Percentiles rank a stretch among this genome's conserved stretches.
Conservation (phyloP, 306 rosid genomes). For the Myrica gale region DNA sequence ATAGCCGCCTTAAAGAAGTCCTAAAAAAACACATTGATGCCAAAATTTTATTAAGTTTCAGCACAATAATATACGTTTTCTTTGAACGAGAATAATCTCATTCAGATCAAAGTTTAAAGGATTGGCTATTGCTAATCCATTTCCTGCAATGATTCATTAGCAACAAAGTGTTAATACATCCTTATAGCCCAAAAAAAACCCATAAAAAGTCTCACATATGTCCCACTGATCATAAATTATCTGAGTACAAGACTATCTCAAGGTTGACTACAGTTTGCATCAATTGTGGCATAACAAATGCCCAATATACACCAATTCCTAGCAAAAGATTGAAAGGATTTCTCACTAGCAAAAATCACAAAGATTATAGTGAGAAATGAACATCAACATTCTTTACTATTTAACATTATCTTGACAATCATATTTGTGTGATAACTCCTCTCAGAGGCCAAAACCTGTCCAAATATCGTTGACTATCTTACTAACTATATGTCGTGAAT, state of each 20-base stretch:
- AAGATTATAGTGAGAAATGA: neutral
- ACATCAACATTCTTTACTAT: neutral
- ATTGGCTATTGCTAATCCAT: neutral
- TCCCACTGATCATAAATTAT: neutral
- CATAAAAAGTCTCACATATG: neutral
- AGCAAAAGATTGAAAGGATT: neutral
- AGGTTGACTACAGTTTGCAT: neutral
- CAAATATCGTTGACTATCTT: neutral
- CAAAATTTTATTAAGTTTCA: neutral
- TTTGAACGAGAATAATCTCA: neutral
- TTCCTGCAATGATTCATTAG: neutral
- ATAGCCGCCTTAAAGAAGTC: constrained; percentile 59
- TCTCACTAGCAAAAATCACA: neutral
- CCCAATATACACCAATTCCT: neutral
- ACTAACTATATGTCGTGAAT: neutral
- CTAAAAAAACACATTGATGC: constrained; percentile 38
- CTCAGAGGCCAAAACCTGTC: neutral
- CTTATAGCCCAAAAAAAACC: neutral
- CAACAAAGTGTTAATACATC: too few relatives aligned
- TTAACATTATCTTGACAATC: neutral
- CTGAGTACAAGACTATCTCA: neutral
- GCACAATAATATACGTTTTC: neutral
- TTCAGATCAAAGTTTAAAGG: neutral
- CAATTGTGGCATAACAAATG: neutral
- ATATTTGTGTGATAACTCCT: neutral